Evolutionary conservation across 1,139 yeast species (phyloP).

Genomic region (Candida dubliniensis): DNA sequence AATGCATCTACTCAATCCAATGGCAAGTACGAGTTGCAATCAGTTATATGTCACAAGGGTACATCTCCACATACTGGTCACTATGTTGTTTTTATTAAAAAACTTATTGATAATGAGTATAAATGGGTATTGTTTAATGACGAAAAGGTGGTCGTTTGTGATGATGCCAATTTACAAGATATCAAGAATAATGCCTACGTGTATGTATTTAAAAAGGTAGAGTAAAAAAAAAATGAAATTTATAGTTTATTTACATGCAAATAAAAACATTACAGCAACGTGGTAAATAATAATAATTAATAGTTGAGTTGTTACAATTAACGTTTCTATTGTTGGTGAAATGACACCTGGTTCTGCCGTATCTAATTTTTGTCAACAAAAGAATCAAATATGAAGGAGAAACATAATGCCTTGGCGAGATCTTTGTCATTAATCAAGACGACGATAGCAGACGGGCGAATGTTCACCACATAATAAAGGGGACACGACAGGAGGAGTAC

Average conservation of each 20-base stretch:
- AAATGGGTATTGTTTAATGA: conserved; percentile 89
- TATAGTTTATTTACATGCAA: not conserved
- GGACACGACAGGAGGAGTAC: no score
- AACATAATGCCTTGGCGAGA: no score
- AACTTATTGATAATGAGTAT: conserved; percentile 35
- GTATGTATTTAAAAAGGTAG: conserved; percentile 42
- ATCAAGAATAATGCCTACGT: conserved; percentile 64
- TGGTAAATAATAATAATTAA: no score
- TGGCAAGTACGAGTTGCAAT: conserved; percentile 54
- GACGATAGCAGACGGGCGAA: no score
- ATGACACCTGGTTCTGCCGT: no score
- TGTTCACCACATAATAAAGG: no score
- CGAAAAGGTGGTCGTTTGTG: conserved; percentile 83
- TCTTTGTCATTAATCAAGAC: no score
- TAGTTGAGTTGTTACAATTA: no score
- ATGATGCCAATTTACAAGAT: conserved; percentile 60
- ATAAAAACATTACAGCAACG: no score
- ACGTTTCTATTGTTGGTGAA: no score
- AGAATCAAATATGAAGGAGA: no score
- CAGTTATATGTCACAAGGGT: conserved; percentile 92
- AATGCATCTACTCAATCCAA: conserved; percentile 1
- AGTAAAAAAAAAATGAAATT: not conserved
- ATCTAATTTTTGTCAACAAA: no score
- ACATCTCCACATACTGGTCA: conserved; percentile 94
- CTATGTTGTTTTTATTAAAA: conserved; percentile 78